Evolutionary conservation across 1,284 basidiomycete species (phyloP).

Genomic region (Microbotryomycetes sp.): DNA sequence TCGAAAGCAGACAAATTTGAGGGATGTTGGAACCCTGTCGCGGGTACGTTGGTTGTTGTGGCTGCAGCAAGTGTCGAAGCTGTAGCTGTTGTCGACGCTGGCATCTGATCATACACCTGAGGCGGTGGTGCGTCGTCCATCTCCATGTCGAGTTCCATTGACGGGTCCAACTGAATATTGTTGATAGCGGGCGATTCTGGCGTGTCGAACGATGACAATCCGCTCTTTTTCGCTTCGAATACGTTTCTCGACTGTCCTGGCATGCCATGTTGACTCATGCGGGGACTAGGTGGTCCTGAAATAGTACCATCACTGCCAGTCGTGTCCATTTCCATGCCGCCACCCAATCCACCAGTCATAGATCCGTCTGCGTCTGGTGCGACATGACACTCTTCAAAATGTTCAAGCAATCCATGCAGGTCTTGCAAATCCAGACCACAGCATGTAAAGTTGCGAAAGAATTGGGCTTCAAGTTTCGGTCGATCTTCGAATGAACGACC

Average conservation of each 20-base stretch:
- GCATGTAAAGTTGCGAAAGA: constrained; percentile 72
- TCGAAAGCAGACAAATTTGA: constrained; percentile 7
- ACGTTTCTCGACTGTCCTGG: not conserved
- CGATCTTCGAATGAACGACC: constrained; percentile 35
- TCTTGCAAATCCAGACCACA: constrained; percentile 71
- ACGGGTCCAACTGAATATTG: constrained; percentile 4
- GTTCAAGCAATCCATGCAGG: constrained; percentile 75
- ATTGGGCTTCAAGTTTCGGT: constrained; percentile 38
- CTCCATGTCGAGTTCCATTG: constrained; percentile 36
- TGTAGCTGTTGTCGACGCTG: constrained; percentile 10
- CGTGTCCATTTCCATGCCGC: constrained; percentile 30
- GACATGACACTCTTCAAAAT: constrained; percentile 78
- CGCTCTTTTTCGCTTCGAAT: constrained; percentile 29
- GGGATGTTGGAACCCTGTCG: not conserved
- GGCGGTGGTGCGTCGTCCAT: constrained; percentile 25
- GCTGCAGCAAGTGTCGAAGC: not conserved
- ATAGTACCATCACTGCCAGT: constrained; percentile 28
- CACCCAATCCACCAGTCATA: constrained; percentile 1
- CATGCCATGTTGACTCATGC: constrained; percentile 11
- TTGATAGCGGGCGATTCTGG: constrained; percentile 23
- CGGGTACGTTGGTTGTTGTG: not conserved
- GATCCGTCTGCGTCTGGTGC: constrained; percentile 27
- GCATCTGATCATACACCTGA: not conserved
- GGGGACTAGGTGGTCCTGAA: constrained; percentile 28
- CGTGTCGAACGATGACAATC: constrained; percentile 20